phyloP scores from a whole-genome alignment of 306 rosid genomes.

The Cicer pinnatifidum region DNA sequence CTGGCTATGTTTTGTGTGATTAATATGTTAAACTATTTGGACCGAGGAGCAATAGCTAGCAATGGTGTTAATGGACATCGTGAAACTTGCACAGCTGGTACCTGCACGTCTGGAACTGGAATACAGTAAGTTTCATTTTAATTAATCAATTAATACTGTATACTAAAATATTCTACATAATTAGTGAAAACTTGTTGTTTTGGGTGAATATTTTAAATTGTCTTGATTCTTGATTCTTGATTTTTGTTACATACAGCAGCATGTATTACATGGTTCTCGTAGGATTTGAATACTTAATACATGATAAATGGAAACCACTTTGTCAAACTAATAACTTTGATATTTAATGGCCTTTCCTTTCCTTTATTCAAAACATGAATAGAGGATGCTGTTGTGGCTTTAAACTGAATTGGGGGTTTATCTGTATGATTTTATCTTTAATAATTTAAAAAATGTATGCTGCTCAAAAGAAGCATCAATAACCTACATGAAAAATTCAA shows the following conservation, averaged over 20 bases:
- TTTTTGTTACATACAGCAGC: too few species aligned
- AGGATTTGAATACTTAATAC: too few species aligned
- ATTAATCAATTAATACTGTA: constrained; percentile 8
- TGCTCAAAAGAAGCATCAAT: constrained; percentile 8
- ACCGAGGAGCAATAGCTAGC: constrained; percentile 95
- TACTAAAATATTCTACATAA: constrained; percentile 20
- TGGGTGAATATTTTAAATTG: background rate
- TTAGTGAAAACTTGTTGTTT: constrained; percentile 10
- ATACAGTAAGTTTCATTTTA: constrained; percentile 70
- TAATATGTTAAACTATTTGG: constrained; percentile 82
- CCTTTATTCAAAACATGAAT: background rate
- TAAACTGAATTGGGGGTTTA: background rate
- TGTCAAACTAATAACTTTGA: too few species aligned
- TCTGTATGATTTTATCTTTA: background rate
- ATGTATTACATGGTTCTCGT: too few species aligned
- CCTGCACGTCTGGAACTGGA: constrained; percentile 76
- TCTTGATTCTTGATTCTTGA: background rate
- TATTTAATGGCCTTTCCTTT: too few species aligned
- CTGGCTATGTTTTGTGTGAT: constrained; percentile 77
- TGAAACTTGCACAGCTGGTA: constrained; percentile 69
- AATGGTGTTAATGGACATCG: constrained; percentile 93
- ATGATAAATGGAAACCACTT: too few species aligned
- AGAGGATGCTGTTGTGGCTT: background rate
- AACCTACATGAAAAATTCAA: constrained; percentile 8
- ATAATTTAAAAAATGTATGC: background rate